Percentiles rank a stretch among this genome's conserved stretches.
These are phyloP conservation scores for Seiridium unicorne DNA, from an alignment of 2,329 filamentous ascomycete species.

Conservation along the genomic window DNA sequence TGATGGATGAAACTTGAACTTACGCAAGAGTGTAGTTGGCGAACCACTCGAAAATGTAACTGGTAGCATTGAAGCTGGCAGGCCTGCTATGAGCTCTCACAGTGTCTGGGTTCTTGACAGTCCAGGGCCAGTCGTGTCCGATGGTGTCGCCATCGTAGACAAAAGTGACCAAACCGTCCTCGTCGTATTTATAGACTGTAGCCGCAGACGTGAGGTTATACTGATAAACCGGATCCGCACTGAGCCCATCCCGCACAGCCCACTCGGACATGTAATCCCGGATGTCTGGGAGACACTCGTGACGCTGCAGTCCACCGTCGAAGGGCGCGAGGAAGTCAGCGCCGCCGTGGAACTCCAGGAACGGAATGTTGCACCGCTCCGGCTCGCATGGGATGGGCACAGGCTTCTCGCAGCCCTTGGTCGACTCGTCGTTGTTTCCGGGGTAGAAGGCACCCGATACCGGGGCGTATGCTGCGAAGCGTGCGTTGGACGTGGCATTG, in stretches of 20 bases:
- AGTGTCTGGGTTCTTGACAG: constrained; percentile 2
- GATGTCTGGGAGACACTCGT: constrained; percentile 18
- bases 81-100: background rate
- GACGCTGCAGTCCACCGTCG: constrained; percentile 25
- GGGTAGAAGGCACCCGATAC: constrained; percentile 45
- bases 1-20: background rate
- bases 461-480: constrained; percentile 48
- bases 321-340: constrained; percentile 39
- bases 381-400: constrained; percentile 21
- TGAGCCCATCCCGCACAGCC: constrained; percentile 13
- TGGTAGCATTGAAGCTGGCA: constrained; percentile 2
- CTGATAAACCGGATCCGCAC: background rate
- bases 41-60: constrained; percentile 4
- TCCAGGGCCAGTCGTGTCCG: constrained; percentile 8
- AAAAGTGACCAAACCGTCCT: constrained; percentile 1
- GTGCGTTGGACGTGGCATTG: constrained; percentile 25
- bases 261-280: constrained; percentile 18
- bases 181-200: background rate
- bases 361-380: constrained; percentile 28
- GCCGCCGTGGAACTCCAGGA: constrained; percentile 43
- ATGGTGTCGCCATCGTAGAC: constrained; percentile 6
- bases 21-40: background rate
- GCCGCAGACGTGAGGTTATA: background rate
- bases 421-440: constrained; percentile 18
- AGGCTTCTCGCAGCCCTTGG: background rate